Conservation (phyloP, 495 filamentous ascomycete genomes). For the Aspergillus asperescens region DNA sequence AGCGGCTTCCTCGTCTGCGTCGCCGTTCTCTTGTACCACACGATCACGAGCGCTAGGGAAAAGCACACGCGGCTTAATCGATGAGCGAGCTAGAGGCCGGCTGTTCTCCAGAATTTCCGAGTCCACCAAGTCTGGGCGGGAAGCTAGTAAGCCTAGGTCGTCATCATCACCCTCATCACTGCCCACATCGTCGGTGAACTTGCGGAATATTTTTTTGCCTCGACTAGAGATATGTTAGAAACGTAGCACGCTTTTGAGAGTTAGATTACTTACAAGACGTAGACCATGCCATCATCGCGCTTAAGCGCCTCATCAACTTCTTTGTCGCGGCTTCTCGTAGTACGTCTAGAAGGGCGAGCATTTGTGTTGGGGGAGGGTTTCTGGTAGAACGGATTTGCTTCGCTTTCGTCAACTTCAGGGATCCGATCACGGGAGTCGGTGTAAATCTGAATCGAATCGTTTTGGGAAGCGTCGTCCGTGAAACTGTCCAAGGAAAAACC, state of each 20-base stretch:
- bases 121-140: slow-evolving; percentile 38
- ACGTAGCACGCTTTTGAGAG: neutral
- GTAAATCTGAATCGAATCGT: slow-evolving; percentile 67
- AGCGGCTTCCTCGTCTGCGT: slow-evolving; percentile 50
- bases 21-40: slow-evolving; percentile 23
- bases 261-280: slow-evolving; percentile 68
- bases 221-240: slow-evolving; percentile 55
- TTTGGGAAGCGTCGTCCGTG: slow-evolving; percentile 45
- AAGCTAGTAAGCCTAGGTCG: slow-evolving; percentile 39
- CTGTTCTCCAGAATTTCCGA: slow-evolving; percentile 26
- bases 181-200: slow-evolving; percentile 44
- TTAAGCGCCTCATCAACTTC: slow-evolving; percentile 57
- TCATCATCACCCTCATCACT: slow-evolving; percentile 45
- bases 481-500: slow-evolving; percentile 67
- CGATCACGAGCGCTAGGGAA: slow-evolving; percentile 56
- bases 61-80: slow-evolving; percentile 78
- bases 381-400: slow-evolving; percentile 72
- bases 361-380: slow-evolving; percentile 30
- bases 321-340: slow-evolving; percentile 41
- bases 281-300: slow-evolving; percentile 74
- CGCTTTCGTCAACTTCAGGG: slow-evolving; percentile 59
- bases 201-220: slow-evolving; percentile 77
- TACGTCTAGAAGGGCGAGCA: slow-evolving; percentile 36
- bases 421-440: slow-evolving; percentile 86
- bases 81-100: slow-evolving; percentile 61